Conservation (phyloP, 2,329 filamentous ascomycete genomes). For the Sarocladium kiliense region DNA sequence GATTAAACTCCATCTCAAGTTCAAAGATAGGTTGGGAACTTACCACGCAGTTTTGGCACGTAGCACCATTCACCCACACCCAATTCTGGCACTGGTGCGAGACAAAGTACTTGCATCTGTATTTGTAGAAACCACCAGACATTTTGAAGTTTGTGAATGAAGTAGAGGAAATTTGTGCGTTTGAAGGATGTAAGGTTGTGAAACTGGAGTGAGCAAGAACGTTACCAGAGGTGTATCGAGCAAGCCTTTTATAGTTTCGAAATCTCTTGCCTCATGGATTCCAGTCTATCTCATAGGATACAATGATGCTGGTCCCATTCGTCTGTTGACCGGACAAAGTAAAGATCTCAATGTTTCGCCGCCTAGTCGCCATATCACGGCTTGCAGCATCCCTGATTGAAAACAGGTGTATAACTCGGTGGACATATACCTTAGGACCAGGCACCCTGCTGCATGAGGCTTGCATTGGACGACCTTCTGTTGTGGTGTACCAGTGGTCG, state of each 20-base stretch:
- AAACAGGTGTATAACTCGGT: background rate
- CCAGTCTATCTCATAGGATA: too few relatives aligned
- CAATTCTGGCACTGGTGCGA: constrained; percentile 47
- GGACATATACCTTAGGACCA: background rate
- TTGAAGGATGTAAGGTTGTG: too few relatives aligned
- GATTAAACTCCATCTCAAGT: too few relatives aligned
- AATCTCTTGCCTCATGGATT: too few relatives aligned
- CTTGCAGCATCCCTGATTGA: background rate
- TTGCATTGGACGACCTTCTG: background rate
- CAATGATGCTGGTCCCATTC: too few relatives aligned
- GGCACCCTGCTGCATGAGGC: background rate
- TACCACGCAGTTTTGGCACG: constrained; percentile 46
- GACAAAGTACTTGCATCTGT: constrained; percentile 50
- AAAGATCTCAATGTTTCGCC: background rate
- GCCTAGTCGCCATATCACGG: background rate
- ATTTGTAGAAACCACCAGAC: constrained; percentile 45
- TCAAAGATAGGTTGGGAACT: constrained; percentile 18
- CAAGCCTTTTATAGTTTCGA: background rate
- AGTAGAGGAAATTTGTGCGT: background rate
- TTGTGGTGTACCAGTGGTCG: background rate
- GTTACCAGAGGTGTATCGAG: background rate
- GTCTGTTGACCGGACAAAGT: background rate
- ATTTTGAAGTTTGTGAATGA: constrained; percentile 4
- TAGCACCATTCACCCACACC: constrained; percentile 47
- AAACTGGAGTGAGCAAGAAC: background rate